Base-by-base conservation (phyloP, 2,329 filamentous ascomycete genomes). In the Aspergillus pseudonomiae region DNA sequence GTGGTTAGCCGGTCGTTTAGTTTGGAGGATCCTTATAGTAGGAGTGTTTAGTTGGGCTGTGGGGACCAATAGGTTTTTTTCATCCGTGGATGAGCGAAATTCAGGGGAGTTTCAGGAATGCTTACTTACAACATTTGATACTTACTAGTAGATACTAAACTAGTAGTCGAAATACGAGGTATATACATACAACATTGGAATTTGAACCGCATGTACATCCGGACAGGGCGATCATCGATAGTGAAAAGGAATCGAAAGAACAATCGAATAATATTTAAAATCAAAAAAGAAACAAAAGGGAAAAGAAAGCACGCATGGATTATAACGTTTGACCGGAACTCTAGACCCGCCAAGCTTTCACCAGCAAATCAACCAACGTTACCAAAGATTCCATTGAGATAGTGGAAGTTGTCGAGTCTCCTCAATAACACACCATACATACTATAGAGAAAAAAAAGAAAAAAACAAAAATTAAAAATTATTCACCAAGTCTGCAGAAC, bases 61-160 rank as follows among this genome's bases (percentile, higher is more conserved):
- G 52, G 52, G 32, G 52, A 55, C 32, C 32, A 55, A 55, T 55
- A 24, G 52, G 12, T 21, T 14, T 55, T 39, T 36, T n/a, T n/a
- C 16, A 16, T 55, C 52, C 52, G 14, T 55, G 30, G 52, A 45
- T 58, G 52, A 24, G 48, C 41, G 56, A 39, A 41, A 54, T 54
- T 45, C 48, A 41, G 63, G 48, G 26, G 50, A 43, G 65, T 63
- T 65, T 55, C 52, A 54, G 57, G 26, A 55, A 60, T 62, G 59
- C 30, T 30, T 50, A 34, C 32, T 34, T 34, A 28, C 26, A 28
- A 28, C 26, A 28, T 5, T 34, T 34, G 32, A 34, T 34, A n/a
- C 19, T 41, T n/a, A 41, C 39, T 41, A 41, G 39, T 41, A 41
- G 16, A 41, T n/a, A n/a, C 19, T 41, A 41, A 41, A n/a, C 39